A percentile compares a stretch with the other conserved stretches of the same genome.
Conservation (phyloP, 371 early-diverging fungal genomes). For the Coemansia sp. region DNA sequence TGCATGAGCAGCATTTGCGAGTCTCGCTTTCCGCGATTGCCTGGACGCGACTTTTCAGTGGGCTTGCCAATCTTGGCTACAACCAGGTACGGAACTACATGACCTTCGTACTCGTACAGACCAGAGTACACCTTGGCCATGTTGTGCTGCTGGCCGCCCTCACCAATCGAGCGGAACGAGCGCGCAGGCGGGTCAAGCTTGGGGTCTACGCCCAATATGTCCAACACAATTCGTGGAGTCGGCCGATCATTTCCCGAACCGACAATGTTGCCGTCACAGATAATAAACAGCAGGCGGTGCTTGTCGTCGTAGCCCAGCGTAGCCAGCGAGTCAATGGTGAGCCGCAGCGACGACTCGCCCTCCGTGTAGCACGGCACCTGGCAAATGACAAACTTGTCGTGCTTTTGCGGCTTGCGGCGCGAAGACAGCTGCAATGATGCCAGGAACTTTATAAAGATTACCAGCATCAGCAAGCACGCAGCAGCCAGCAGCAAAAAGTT, state of each 20-base stretch:
- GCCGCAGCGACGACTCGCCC: constrained; percentile 82
- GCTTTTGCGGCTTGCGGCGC: constrained; percentile 72
- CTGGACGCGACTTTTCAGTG: constrained; percentile 75
- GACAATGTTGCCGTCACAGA: constrained; percentile 90
- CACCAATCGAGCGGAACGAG: constrained; percentile 87
- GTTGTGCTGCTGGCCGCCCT: constrained; percentile 86
- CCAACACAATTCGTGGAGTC: constrained; percentile 94
- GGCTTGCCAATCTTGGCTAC: constrained; percentile 92
- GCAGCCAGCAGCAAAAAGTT: constrained; percentile 82
- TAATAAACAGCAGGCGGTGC: constrained; percentile 87
- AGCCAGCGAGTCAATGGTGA: constrained; percentile 93
- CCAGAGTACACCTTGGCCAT: constrained; percentile 98
- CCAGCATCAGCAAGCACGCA: constrained; percentile 76
- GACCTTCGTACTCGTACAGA: constrained; percentile 88
- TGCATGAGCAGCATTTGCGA: constrained; percentile 98
- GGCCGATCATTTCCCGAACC: constrained; percentile 94
- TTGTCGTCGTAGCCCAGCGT: constrained; percentile 89
- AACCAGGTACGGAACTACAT: constrained; percentile 89
- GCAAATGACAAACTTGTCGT: constrained; percentile 89
- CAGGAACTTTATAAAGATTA: constrained; percentile 87
- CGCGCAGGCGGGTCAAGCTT: constrained; percentile 84
- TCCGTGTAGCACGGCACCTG: constrained; percentile 98
- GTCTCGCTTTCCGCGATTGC: constrained; percentile 99
- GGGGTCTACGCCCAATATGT: constrained; percentile 91
- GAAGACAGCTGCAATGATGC: constrained; percentile 83